Evolutionary conservation across 2,329 filamentous ascomycete genomes (phyloP).

Genomic region (Dichotomopilus funicola): DNA sequence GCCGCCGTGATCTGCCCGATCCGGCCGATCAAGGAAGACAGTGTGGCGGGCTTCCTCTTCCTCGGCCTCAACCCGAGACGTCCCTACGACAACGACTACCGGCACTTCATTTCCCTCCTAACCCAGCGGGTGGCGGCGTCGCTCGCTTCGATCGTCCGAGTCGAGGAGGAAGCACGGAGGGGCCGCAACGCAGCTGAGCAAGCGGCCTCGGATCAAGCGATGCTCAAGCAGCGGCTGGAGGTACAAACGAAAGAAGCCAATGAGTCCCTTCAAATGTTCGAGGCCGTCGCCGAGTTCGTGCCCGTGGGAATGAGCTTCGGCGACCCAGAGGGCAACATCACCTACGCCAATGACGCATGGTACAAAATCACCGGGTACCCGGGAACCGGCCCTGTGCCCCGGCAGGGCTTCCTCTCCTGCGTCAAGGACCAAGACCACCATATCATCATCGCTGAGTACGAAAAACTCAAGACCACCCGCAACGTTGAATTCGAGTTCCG

Average conservation of each 20-base stretch:
- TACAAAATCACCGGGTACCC: slow-evolving; percentile 45
- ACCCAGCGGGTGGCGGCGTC: slow-evolving; percentile 57
- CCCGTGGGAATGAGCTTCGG: slow-evolving; percentile 70
- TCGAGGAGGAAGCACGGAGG: slow-evolving; percentile 63
- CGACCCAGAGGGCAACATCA: slow-evolving; percentile 56
- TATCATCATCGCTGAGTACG: slow-evolving; percentile 36
- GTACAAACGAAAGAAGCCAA: slow-evolving; percentile 44
- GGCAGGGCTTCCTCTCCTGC: slow-evolving; percentile 36
- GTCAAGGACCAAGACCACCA: slow-evolving; percentile 42
- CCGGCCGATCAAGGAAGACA: slow-evolving; percentile 58
- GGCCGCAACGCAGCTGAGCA: slow-evolving; percentile 51
- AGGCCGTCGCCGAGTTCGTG: slow-evolving; percentile 64
- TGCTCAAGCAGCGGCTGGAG: slow-evolving; percentile 59
- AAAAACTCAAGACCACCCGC: slow-evolving; percentile 33
- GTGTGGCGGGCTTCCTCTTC: slow-evolving; percentile 60
- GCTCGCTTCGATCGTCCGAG: slow-evolving; percentile 61
- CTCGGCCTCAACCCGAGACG: slow-evolving; percentile 64
- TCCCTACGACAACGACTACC: slow-evolving; percentile 68
- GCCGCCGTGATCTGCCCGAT: slow-evolving; percentile 64
- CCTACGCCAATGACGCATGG: slow-evolving; percentile 66
- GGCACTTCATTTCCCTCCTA: slow-evolving; percentile 54
- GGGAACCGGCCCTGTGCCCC: slow-evolving; percentile 22
- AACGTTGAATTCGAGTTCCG: slow-evolving; percentile 44
- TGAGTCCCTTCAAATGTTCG: slow-evolving; percentile 58
- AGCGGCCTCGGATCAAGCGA: slow-evolving; percentile 60